phyloP scores from a whole-genome alignment of 2,329 filamentous ascomycete genomes.

The Rhinocladiella similis region DNA sequence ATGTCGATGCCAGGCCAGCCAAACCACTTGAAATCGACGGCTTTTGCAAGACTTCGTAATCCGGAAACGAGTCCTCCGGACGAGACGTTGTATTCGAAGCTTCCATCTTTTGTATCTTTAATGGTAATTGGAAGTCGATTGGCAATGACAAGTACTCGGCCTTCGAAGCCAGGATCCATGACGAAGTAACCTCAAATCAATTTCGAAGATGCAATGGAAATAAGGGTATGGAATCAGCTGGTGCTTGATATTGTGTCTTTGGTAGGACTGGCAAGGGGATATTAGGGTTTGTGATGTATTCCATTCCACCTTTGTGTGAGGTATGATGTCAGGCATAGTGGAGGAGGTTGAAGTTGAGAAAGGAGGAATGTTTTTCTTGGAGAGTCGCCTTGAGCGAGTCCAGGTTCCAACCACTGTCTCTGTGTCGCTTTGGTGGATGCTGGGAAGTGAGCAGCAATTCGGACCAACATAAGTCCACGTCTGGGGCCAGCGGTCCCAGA shows the following conservation, averaged over 20 bases:
- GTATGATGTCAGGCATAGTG: not conserved
- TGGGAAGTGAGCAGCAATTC: too few relatives aligned
- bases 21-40: conserved; percentile 96
- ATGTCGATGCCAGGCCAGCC: conserved; percentile 95
- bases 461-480: too few relatives aligned
- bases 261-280: not conserved
- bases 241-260: not conserved
- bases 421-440: too few relatives aligned
- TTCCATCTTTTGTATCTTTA: conserved; percentile 85
- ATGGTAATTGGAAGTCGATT: conserved; percentile 96
- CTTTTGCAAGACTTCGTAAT: conserved; percentile 85
- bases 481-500: too few relatives aligned
- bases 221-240: not conserved
- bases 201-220: not conserved
- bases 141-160: conserved; percentile 76
- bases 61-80: conserved; percentile 93
- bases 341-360: not conserved
- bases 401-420: too few relatives aligned
- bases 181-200: not conserved
- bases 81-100: conserved; percentile 92
- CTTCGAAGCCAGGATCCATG: conserved; percentile 18
- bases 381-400: too few relatives aligned
- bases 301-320: not conserved
- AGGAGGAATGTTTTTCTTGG: not conserved
- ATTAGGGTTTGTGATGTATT: not conserved